Percentiles rank a stretch among this genome's conserved stretches.
Conservation (phyloP, 2,329 filamentous ascomycete species). For the Xylariales sp. region DNA sequence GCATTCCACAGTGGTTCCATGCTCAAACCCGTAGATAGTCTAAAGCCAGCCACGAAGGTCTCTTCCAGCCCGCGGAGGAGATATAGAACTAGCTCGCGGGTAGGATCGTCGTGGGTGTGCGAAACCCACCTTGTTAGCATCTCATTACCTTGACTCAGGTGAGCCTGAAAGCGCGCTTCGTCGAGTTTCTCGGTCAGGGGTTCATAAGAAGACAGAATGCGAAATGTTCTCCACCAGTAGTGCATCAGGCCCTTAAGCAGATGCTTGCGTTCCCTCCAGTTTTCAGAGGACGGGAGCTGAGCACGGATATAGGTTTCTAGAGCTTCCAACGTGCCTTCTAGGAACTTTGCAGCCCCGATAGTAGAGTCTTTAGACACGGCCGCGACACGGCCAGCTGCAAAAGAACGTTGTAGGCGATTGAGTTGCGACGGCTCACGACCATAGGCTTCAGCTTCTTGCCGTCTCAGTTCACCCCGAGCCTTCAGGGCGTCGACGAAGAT, state of each 20-base stretch:
- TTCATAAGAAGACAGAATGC: slow-evolving; percentile 33
- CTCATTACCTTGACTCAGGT: slow-evolving; percentile 47
- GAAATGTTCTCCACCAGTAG: slow-evolving; percentile 51
- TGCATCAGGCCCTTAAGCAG: slow-evolving; percentile 39
- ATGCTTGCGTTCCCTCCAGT: slow-evolving; percentile 29
- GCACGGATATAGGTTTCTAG: slow-evolving; percentile 39
- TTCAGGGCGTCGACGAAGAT: slow-evolving; percentile 39
- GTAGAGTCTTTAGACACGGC: slow-evolving; percentile 59
- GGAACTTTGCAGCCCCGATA: slow-evolving; percentile 46
- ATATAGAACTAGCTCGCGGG: slow-evolving; percentile 32
- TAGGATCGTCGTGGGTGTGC: slow-evolving; percentile 19
- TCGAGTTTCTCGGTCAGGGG: slow-evolving; percentile 41
- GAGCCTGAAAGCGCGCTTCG: slow-evolving; percentile 60
- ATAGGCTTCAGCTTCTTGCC: slow-evolving; percentile 37
- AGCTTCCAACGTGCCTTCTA: slow-evolving; percentile 36
- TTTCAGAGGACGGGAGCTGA: slow-evolving; percentile 21
- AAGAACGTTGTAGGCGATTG: slow-evolving; percentile 57
- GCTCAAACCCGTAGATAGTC: slow-evolving; percentile 67
- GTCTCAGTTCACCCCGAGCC: slow-evolving; percentile 36
- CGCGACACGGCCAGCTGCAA: slow-evolving; percentile 48
- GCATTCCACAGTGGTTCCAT: slow-evolving; percentile 77
- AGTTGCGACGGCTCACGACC: slow-evolving; percentile 47
- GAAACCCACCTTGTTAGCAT: slow-evolving; percentile 33
- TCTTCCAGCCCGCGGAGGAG: slow-evolving; percentile 41
- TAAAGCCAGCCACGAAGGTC: slow-evolving; percentile 66